Evolutionary conservation across 495 filamentous ascomycete species (phyloP).

Genomic region (Lasiosphaeriaceae sp.): DNA sequence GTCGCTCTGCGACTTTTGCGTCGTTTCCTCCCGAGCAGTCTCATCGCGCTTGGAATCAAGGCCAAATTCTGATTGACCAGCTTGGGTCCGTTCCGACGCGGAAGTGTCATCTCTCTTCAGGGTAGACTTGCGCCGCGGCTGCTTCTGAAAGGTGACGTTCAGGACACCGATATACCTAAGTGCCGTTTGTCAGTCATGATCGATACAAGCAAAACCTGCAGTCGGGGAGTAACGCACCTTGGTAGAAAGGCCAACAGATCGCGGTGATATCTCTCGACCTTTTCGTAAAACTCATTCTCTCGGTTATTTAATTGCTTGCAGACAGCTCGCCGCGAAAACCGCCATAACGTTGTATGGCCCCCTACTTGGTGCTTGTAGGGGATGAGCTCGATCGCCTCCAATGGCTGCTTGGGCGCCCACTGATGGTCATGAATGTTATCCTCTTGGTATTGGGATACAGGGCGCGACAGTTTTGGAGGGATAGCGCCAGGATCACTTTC

Average conservation of each 20-base stretch:
- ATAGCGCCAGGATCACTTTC: constrained; percentile 30
- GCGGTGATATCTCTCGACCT: constrained; percentile 82
- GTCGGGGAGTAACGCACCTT: constrained; percentile 57
- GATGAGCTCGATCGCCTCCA: constrained; percentile 92
- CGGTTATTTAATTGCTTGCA: constrained; percentile 97
- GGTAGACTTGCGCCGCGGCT: constrained; percentile 61
- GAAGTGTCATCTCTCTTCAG: constrained; percentile 40
- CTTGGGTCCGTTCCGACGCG: constrained; percentile 12
- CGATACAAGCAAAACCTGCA: background rate
- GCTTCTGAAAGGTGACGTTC: constrained; percentile 94
- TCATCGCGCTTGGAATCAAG: constrained; percentile 16
- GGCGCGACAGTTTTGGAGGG: constrained; percentile 29
- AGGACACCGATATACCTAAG: constrained; percentile 91
- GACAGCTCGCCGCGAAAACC: constrained; percentile 89
- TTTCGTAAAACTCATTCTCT: constrained; percentile 98
- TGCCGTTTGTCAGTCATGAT: background rate
- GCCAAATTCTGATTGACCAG: constrained; percentile 5
- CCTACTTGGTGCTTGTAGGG: constrained; percentile 97
- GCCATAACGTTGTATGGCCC: constrained; percentile 92
- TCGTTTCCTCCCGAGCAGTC: background rate
- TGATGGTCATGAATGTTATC: constrained; percentile 47
- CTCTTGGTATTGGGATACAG: constrained; percentile 37
- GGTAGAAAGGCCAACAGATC: constrained; percentile 87
- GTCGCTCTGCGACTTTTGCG: constrained; percentile 7
- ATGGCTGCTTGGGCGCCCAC: constrained; percentile 52